Conservation (phyloP, 208 protist genomes). For the Tritrichomonas foetus region DNA sequence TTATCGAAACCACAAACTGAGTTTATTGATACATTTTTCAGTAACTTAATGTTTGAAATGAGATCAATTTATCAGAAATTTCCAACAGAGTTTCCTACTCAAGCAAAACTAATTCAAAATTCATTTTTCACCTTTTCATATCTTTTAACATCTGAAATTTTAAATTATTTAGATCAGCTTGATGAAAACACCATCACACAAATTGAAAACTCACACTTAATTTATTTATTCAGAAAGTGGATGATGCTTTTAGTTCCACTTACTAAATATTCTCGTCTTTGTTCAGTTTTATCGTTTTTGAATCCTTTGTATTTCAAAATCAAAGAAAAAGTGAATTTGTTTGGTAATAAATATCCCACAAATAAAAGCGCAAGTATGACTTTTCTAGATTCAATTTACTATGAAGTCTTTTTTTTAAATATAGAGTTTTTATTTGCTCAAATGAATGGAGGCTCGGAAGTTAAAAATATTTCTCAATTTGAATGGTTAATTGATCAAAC, state of each 20-base stretch:
- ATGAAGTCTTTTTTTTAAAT: background rate
- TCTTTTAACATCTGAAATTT: too few species aligned
- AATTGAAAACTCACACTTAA: too few species aligned
- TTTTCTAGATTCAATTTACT: background rate
- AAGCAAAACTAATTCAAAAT: too few species aligned
- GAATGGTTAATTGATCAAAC: background rate
- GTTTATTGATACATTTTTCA: too few species aligned
- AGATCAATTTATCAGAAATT: too few species aligned
- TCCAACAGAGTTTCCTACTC: too few species aligned
- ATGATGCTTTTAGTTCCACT: background rate
- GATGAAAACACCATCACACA: too few species aligned
- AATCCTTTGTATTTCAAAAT: background rate
- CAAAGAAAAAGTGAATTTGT: background rate
- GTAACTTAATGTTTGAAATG: too few species aligned
- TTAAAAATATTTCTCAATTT: background rate
- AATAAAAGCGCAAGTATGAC: background rate
- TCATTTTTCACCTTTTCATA: too few species aligned
- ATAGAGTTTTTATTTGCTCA: background rate
- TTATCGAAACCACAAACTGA: too few species aligned
- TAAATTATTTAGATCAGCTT: too few species aligned
- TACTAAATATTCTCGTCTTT: background rate
- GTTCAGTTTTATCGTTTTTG: background rate
- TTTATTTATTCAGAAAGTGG: background rate
- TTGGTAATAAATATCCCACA: background rate
- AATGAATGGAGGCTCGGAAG: background rate